These are phyloP conservation scores for Otatea glauca DNA, from an alignment of 176 grass and related monocot species.

Conservation along the genomic window DNA sequence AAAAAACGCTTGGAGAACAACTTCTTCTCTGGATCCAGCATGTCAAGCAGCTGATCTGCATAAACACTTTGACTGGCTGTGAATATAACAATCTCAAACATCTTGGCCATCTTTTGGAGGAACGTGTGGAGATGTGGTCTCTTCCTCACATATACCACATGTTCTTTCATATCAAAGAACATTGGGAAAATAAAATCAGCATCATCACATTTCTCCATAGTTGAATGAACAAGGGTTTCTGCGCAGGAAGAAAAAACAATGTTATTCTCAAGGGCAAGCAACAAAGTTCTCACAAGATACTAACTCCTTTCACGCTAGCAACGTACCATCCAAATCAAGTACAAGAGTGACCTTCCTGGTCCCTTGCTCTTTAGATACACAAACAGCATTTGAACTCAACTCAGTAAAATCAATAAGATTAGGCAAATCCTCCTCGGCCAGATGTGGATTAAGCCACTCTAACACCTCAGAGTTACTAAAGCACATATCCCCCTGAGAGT, in stretches of 20 bases:
- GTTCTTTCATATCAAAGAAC: conserved; percentile 72
- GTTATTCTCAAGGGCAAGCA: conserved; percentile 33
- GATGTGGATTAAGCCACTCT: conserved; percentile 69
- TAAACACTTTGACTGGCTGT: conserved; percentile 93
- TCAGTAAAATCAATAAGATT: conserved; percentile 65
- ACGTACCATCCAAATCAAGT: conserved; percentile 97
- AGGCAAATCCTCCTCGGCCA: conserved; percentile 53
- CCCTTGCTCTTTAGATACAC: conserved; percentile 45
- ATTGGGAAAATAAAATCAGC: conserved; percentile 83
- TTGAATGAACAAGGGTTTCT: conserved; percentile 99
- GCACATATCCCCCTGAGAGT: conserved; percentile 49
- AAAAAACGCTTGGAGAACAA: conserved; percentile 78
- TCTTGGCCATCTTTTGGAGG: conserved; percentile 74
- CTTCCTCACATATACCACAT: conserved; percentile 84
- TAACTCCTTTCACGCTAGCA: conserved; percentile 15
- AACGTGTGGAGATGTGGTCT: conserved; percentile 83
- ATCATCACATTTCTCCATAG: conserved; percentile 65
- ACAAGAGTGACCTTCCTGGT: conserved; percentile 78
- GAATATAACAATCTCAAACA: conserved; percentile 96
- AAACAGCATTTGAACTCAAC: conserved; percentile 49
- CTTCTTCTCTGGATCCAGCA: conserved; percentile 78
- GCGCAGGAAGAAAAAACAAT: conserved; percentile 29
- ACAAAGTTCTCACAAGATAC: not conserved
- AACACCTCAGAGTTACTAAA: conserved; percentile 52
- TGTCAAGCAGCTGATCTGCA: conserved; percentile 82